Base-by-base conservation (phyloP, 31 red algal species). In the Endocladia muricata region DNA sequence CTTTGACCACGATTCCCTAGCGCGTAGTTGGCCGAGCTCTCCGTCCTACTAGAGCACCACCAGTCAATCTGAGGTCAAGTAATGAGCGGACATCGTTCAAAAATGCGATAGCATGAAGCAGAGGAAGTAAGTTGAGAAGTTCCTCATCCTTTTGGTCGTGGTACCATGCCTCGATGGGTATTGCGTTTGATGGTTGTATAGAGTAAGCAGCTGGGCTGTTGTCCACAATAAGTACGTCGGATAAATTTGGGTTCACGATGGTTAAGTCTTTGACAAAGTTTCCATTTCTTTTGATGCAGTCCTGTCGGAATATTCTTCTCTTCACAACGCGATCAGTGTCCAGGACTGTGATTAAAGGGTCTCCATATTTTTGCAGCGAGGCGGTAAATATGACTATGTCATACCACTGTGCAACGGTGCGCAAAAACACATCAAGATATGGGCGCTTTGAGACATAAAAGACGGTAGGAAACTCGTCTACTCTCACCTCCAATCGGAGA, bases 321-420 rank as follows among this genome's bases (percentile, higher is more conserved):
- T 89, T 69, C n/a, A 95, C 73, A 25, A 95, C 42, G 23, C 44
- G 55, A 41, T 82, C 85, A 11, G 68, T 55, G 41, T 92, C 73
- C 33, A 74, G 33, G 11, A 68, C 73, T 23, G 76, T 56, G 65
- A 93, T 93, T 3, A 97, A 65, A 2, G 89, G 94, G 65, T 97
- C 90, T 11, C 84, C 94, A 77, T 97, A 97, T 35, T 75, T 79
- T 28, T 82, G 84, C 44, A 93, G 42, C 4, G 82, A 85, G 8
- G 94, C 94, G 2, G 94, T 97, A 47, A 90, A 97, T 11, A 97
- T 89, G 22, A 93, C 82, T 21, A 97, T 48, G 38, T 93, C 89
- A 61, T 90, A 95, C 73, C 88, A 90, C 35, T 86, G 74, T 0
- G 84, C 77, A 13, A 84, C 90, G 25, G 85, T 85, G 11, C 66